These are phyloP conservation scores for Coemansia reversa DNA, from an alignment of 192 early-diverging fungal species.

Conservation along the genomic window DNA sequence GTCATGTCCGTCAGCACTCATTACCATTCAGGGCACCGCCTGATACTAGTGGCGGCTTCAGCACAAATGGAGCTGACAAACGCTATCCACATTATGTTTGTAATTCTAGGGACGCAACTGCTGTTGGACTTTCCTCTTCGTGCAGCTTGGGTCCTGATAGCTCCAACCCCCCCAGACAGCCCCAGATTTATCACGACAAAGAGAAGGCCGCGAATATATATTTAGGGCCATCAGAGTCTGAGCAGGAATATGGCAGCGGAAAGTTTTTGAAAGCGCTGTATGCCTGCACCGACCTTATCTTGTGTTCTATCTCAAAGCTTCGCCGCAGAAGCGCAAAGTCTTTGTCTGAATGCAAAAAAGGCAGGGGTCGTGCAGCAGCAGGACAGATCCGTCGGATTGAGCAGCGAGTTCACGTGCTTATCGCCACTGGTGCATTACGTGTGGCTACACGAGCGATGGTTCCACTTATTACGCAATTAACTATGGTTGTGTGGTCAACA, in stretches of 20 bases:
- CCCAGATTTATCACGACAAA: background rate
- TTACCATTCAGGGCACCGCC: background rate
- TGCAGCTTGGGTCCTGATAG: background rate
- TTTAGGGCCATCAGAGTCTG: background rate
- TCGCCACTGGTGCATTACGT: slow-evolving; percentile 37
- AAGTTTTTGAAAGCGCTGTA: background rate
- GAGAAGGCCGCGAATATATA: background rate
- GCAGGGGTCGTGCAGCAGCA: background rate
- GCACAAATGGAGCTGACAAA: background rate
- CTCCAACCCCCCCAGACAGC: background rate
- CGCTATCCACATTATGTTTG: background rate
- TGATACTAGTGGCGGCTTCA: background rate
- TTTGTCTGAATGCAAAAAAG: background rate
- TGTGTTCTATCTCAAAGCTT: background rate
- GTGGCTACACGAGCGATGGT: slow-evolving; percentile 44
- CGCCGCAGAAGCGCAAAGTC: background rate
- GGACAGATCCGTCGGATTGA: slow-evolving; percentile 47
- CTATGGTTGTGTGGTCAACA: slow-evolving; percentile 48
- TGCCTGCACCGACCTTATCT: background rate
- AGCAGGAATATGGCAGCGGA: background rate
- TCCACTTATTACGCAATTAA: slow-evolving; percentile 38
- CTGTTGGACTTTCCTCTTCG: background rate
- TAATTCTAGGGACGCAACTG: background rate
- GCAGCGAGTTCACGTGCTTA: slow-evolving; percentile 34
- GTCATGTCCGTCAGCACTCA: background rate